Percentiles rank a stretch among this genome's conserved stretches.
These are phyloP conservation scores for Thielaviopsis punctulata DNA, from an alignment of 2,329 filamentous ascomycete species.

Conservation along the genomic window DNA sequence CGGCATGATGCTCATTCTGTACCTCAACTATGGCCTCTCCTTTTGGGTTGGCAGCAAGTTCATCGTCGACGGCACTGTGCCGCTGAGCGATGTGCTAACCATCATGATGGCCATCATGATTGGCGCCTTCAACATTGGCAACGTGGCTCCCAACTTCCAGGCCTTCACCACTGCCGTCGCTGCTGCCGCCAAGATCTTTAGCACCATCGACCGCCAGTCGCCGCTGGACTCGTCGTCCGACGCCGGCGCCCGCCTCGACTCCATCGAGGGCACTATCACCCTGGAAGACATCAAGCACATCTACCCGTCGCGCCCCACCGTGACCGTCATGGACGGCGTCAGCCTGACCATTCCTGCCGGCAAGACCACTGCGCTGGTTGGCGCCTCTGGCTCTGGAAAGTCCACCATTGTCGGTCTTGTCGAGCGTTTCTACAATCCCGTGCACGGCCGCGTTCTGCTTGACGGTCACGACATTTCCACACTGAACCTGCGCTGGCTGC, in stretches of 20 bases:
- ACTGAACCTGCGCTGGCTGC: constrained; percentile 77
- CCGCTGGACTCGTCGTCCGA: constrained; percentile 62
- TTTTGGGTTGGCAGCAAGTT: constrained; percentile 80
- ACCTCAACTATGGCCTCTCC: constrained; percentile 70
- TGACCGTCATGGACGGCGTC: constrained; percentile 73
- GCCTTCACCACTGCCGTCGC: constrained; percentile 72
- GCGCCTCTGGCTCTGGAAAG: constrained; percentile 87
- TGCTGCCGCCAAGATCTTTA: constrained; percentile 81
- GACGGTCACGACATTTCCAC: constrained; percentile 69
- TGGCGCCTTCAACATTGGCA: constrained; percentile 79
- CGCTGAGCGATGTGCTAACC: constrained; percentile 57
- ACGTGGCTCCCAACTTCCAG: constrained; percentile 69
- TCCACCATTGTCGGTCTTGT: constrained; percentile 86
- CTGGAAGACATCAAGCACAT: constrained; percentile 77
- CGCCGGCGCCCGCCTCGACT: constrained; percentile 53
- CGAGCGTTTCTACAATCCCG: constrained; percentile 85
- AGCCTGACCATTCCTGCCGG: constrained; percentile 67
- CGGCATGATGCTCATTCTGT: constrained; percentile 67
- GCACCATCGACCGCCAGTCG: constrained; percentile 76
- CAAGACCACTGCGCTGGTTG: constrained; percentile 84
- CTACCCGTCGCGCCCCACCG: constrained; percentile 83
- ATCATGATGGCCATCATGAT: constrained; percentile 87
- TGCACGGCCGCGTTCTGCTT: constrained; percentile 59
- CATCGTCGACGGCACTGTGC: constrained; percentile 46
- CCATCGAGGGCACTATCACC: constrained; percentile 61